phyloP scores from a whole-genome alignment of 164 flowering plant genomes.

The Vitis rupestris region DNA sequence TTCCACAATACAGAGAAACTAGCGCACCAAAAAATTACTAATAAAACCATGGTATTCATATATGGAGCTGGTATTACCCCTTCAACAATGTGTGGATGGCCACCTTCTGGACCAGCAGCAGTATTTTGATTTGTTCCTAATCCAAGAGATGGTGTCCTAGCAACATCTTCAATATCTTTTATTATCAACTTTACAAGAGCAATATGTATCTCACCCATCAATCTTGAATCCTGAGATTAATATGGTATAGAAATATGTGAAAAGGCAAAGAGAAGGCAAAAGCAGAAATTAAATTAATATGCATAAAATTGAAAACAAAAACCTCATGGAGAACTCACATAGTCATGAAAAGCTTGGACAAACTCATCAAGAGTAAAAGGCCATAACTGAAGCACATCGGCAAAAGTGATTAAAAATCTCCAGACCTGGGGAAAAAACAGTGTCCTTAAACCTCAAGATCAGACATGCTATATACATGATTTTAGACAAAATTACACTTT shows the following conservation, averaged over 20 bases:
- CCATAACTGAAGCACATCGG: slow-evolving; percentile 92
- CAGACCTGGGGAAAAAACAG: slow-evolving; percentile 58
- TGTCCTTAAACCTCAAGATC: no score
- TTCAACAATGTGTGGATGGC: slow-evolving; percentile 94
- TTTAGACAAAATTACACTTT: no score
- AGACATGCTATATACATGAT: no score
- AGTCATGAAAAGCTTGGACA: slow-evolving; percentile 93
- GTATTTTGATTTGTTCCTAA: slow-evolving; percentile 62
- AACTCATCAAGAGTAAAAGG: slow-evolving; percentile 99
- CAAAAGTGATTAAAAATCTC: slow-evolving; percentile 85
- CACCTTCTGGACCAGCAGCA: slow-evolving; percentile 82
- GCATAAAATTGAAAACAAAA: slow-evolving; percentile 1
- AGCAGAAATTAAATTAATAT: background rate
- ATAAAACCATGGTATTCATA: background rate
- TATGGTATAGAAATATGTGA: background rate
- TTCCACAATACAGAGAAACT: background rate
- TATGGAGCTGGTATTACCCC: slow-evolving; percentile 55
- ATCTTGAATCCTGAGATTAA: slow-evolving; percentile 72
- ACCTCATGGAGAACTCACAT: slow-evolving; percentile 46
- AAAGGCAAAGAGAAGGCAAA: background rate
- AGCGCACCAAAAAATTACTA: background rate
- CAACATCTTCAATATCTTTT: slow-evolving; percentile 97
- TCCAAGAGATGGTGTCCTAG: slow-evolving; percentile 77
- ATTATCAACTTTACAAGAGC: slow-evolving; percentile 71
- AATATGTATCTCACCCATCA: slow-evolving; percentile 87